Base-by-base conservation (phyloP, 2,329 filamentous ascomycete species). In the Monosporascus sp. region DNA sequence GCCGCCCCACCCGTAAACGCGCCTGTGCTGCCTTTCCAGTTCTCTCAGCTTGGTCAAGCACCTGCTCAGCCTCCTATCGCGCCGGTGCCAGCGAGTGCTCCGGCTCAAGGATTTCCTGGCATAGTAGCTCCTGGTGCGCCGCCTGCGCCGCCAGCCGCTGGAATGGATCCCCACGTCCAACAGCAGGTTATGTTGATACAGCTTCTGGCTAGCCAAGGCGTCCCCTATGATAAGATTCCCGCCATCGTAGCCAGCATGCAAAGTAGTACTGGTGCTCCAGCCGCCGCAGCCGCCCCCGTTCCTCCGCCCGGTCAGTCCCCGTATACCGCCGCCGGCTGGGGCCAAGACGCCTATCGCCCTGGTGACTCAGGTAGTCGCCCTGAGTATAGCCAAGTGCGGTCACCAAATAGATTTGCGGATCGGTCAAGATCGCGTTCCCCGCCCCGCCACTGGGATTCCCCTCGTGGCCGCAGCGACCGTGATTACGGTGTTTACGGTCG, bases 351-450 rank as follows among this genome's bases (percentile, higher is more conserved):
- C 49, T 68, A 63, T 41, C 64, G 67, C 45, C 61, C 68, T 45
- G 72, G 74, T 53, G 76, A 78, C 53, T 69, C 76, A 68, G 82
- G 80, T 76, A 84, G 86, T 61, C 75, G 72, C 56, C 68, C 68
- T 65, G 73, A 74, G 54, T 82, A 76, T 60, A 77, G 78, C 57
- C 79, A 84, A 53, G 76, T 78, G 67, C 82, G 85, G 67, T 90
- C 87, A 36, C 86, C 84, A 18, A 76, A 77, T 55, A 75, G 78
- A 66, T 76, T 77, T 62, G 75, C 76, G 54, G 80, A 80, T 62
- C 83, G 88, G 53, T 90, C 88, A 54, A 83, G 91, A 50, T 93
- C 89, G 34, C 84, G 89, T 39, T 96, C 91, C 59, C 89, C 91
- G 49, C 85, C 86, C 53, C 86, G 84, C 65, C 83, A 83, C 60